Percentiles rank a stretch among this genome's conserved stretches.
Evolutionary conservation across 805 yeast genomes (phyloP).

Genomic region (Candida piceae): DNA sequence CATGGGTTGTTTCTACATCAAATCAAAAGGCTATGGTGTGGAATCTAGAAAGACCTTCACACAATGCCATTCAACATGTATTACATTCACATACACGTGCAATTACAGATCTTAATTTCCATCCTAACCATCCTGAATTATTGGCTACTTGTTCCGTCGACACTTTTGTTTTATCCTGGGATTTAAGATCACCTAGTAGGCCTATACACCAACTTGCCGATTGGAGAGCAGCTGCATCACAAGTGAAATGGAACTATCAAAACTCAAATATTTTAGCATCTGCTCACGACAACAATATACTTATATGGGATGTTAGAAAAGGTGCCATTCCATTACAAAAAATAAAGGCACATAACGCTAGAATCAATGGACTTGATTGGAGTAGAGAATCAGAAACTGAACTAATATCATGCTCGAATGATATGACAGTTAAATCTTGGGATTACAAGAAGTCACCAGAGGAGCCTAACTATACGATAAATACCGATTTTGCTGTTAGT

Average conservation of each 20-base stretch:
- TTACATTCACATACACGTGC: constrained; percentile 90
- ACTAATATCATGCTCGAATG: constrained; percentile 82
- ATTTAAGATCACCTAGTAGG: constrained; percentile 69
- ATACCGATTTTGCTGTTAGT: constrained; percentile 80
- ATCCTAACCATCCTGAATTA: constrained; percentile 78
- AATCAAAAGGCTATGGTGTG: constrained; percentile 94
- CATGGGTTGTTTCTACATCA: constrained; percentile 91
- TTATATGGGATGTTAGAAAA: constrained; percentile 84
- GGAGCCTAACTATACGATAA: constrained; percentile 53
- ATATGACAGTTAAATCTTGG: constrained; percentile 82
- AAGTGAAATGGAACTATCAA: constrained; percentile 85
- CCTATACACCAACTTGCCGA: constrained; percentile 84
- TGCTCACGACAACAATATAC: constrained; percentile 75
- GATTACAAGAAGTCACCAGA: constrained; percentile 40
- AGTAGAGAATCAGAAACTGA: constrained; percentile 52
- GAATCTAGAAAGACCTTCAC: constrained; percentile 67
- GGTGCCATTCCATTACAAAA: constrained; percentile 71
- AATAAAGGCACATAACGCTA: constrained; percentile 73
- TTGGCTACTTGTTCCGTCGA: constrained; percentile 93
- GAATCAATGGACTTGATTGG: constrained; percentile 88
- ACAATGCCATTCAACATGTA: constrained; percentile 76
- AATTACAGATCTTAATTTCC: constrained; percentile 92
- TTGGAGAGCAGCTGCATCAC: constrained; percentile 92
- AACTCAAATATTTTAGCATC: constrained; percentile 78
- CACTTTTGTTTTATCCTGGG: constrained; percentile 86